Conservation (phyloP, 306 rosid species). For the Cucurbita pepo region DNA sequence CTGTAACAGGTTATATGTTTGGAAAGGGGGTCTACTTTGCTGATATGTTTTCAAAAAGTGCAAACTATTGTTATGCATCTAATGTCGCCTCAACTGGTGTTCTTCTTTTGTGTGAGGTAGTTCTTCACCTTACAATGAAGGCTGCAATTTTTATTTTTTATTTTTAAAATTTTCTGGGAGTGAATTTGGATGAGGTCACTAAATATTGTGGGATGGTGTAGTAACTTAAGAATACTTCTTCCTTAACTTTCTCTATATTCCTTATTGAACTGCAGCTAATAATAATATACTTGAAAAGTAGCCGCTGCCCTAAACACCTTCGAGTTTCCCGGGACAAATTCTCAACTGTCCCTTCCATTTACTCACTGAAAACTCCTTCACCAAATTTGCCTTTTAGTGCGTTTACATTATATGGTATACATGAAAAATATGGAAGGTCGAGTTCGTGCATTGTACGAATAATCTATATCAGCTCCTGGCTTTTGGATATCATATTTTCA, state of each 20-base stretch:
- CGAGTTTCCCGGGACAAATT: not conserved
- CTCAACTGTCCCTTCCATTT: not conserved
- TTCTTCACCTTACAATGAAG: not conserved
- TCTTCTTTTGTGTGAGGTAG: constrained; percentile 92
- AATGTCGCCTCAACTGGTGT: constrained; percentile 41
- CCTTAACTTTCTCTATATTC: not conserved
- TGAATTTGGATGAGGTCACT: not conserved
- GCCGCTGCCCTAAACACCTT: not conserved
- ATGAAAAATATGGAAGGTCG: not conserved
- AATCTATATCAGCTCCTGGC: not conserved
- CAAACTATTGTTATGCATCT: constrained; percentile 77
- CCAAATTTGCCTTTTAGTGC: not conserved
- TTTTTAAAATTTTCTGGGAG: not conserved
- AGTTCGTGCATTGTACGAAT: not conserved
- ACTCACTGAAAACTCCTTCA: not conserved
- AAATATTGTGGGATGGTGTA: not conserved
- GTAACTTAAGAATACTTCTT: not conserved
- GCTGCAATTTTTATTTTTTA: not conserved
- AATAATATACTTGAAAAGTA: not conserved
- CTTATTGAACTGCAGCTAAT: not conserved
- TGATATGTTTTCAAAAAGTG: constrained; percentile 99
- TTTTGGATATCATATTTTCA: not conserved
- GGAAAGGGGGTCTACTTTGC: constrained; percentile 96
- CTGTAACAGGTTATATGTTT: constrained; percentile 89
- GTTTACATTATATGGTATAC: not conserved